Evolutionary conservation across 2,329 filamentous ascomycete species (phyloP).

Genomic region (Claviceps sp.): DNA sequence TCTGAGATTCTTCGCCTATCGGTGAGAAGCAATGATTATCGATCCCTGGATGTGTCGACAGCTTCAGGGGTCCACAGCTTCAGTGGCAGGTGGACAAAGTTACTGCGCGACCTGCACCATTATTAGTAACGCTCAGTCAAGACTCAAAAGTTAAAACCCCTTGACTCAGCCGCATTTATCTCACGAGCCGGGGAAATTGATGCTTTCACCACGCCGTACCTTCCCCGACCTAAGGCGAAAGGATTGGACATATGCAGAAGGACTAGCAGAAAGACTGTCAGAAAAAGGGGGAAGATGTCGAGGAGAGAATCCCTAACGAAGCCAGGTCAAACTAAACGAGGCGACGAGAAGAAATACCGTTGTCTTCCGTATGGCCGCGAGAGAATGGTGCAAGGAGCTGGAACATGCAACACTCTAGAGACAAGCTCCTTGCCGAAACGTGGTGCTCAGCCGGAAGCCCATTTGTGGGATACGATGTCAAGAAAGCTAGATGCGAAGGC

Average conservation of each 20-base stretch:
- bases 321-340: conserved; percentile 8
- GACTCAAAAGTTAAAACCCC: too few relatives aligned
- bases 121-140: too few relatives aligned
- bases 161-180: conserved; percentile 12
- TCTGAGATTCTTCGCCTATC: too few relatives aligned
- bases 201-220: conserved; percentile 23
- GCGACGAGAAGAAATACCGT: conserved; percentile 15
- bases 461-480: conserved; percentile 18
- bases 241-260: neutral
- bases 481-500: conserved; percentile 23
- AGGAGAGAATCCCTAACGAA: conserved; percentile 1
- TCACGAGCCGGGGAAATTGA: conserved; percentile 22
- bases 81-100: too few relatives aligned
- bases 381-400: conserved; percentile 9
- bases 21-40: too few relatives aligned
- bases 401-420: conserved; percentile 23
- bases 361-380: conserved; percentile 14
- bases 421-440: conserved; percentile 19
- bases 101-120: too few relatives aligned
- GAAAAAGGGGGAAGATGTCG: neutral
- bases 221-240: conserved; percentile 8
- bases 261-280: neutral
- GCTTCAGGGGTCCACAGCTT: too few relatives aligned
- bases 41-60: too few relatives aligned
- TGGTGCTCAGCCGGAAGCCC: conserved; percentile 19